Conservation (phyloP, 345 rosid species). For the Citrus cavaleriei region DNA sequence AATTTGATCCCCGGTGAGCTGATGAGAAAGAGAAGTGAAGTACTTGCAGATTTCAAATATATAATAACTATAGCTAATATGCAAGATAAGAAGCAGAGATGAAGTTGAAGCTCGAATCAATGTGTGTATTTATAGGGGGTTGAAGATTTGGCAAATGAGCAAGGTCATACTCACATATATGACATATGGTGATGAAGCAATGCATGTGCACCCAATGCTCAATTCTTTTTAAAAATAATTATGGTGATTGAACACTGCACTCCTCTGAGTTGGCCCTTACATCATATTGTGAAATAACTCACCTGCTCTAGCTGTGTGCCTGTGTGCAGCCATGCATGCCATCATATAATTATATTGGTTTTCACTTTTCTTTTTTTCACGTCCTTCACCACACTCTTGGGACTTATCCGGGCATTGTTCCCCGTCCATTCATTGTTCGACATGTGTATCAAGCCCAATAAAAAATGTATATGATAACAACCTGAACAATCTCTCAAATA, state of each 20-base stretch:
- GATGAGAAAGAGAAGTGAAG: background rate
- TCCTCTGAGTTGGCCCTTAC: background rate
- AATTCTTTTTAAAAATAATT: background rate
- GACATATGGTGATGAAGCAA: slow-evolving; percentile 21
- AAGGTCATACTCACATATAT: background rate
- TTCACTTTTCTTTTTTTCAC: too few relatives aligned
- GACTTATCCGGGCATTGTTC: too few relatives aligned
- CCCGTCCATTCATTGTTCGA: too few relatives aligned
- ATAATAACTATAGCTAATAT: too few relatives aligned
- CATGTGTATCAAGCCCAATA: too few relatives aligned
- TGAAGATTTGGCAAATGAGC: background rate
- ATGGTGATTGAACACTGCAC: background rate
- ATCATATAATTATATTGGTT: background rate
- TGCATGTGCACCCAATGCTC: slow-evolving; percentile 38
- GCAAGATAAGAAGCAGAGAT: background rate
- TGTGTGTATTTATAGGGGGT: slow-evolving; percentile 32
- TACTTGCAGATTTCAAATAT: too few relatives aligned
- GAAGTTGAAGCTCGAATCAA: background rate
- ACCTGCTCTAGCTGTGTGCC: background rate
- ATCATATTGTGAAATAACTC: background rate
- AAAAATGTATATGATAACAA: too few relatives aligned
- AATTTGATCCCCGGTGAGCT: background rate
- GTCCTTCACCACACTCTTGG: too few relatives aligned
- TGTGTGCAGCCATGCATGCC: background rate
- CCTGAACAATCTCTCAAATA: too few relatives aligned